Base-by-base conservation (phyloP, 257 asterid genomes). In the Scutellaria minor region DNA sequence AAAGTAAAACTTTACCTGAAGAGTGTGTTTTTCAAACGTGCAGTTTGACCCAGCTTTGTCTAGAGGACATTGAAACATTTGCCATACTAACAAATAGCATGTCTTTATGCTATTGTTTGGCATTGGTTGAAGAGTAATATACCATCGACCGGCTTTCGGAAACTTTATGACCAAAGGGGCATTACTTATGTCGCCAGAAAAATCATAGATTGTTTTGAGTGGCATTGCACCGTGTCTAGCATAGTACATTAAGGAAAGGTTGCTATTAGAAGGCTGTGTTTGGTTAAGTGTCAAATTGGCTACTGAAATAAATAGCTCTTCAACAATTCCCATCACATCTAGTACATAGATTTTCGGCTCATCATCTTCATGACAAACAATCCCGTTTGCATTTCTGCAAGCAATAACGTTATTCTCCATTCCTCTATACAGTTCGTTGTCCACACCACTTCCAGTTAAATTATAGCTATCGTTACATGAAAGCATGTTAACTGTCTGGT, bases 121-220 rank as follows among this genome's bases (percentile, higher is more conserved):
- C 72, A 47, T 27, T 0, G 89, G 87, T 71, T 75, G 96, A 65
- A 92, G 48, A 39, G 75, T 75, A 77, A 95, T 68, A 82, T 82
- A 95, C 99, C 98, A 95, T 31, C 85, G 87, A 44, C 99, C 99
- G 57, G 87, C 68, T 85, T 79, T 90, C 14, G 99, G 99, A 66
- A 80, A 76, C 4, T 75, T 75, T 59, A 95, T 87, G 58, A 90
- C 80, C 79, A 95, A 64, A 57, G 93, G 96, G 71, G 75, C 53
- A 70, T 78, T 82, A 78, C 82, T 82, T 54, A 95, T 65, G 74
- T 90, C 90, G 24, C 85, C 91, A 12, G 90, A 83, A 81, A 85
- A 95, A 86, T 95, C 99, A 75, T 85, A 81, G 76, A 81, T 63
- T 31, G 83, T 75, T 35, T 78, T 54, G 14, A 73, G 79, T 10